Conservation (phyloP, 306 rosid species). For the Parietaria judaica region DNA sequence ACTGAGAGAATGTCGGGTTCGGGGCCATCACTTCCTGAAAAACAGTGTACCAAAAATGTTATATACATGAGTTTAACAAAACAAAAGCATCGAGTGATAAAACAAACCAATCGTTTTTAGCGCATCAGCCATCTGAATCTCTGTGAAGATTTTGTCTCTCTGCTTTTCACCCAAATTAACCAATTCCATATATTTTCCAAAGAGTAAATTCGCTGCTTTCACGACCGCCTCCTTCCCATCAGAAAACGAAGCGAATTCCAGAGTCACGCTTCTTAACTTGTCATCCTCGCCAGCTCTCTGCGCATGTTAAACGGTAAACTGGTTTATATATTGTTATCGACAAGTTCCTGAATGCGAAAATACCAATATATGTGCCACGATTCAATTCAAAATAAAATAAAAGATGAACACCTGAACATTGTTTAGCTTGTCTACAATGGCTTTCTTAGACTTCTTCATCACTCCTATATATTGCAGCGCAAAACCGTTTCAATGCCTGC, state of each 20-base stretch:
- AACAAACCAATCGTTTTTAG: slow-evolving; percentile 62
- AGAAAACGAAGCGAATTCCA: slow-evolving; percentile 55
- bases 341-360: no score
- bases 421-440: slow-evolving; percentile 47
- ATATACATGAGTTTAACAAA: slow-evolving; percentile 15
- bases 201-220: slow-evolving; percentile 70
- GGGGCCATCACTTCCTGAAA: slow-evolving; percentile 56
- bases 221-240: slow-evolving; percentile 79
- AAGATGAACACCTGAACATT: slow-evolving; percentile 36
- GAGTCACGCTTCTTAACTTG: slow-evolving; percentile 30
- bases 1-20: slow-evolving; percentile 81
- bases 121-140: slow-evolving; percentile 56
- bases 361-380: no score
- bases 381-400: no score
- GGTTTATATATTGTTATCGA: not conserved
- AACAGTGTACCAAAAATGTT: slow-evolving; percentile 13
- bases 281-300: slow-evolving; percentile 45
- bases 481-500: not conserved
- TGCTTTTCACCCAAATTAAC: slow-evolving; percentile 32
- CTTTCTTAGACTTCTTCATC: slow-evolving; percentile 52
- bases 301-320: slow-evolving; percentile 18
- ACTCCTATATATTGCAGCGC: slow-evolving; percentile 41
- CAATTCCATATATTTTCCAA: slow-evolving; percentile 38
- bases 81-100: slow-evolving; percentile 19
- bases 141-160: slow-evolving; percentile 33